Evolutionary conservation across 164 flowering plant species (phyloP).

Genomic region (Malania oleifera): DNA sequence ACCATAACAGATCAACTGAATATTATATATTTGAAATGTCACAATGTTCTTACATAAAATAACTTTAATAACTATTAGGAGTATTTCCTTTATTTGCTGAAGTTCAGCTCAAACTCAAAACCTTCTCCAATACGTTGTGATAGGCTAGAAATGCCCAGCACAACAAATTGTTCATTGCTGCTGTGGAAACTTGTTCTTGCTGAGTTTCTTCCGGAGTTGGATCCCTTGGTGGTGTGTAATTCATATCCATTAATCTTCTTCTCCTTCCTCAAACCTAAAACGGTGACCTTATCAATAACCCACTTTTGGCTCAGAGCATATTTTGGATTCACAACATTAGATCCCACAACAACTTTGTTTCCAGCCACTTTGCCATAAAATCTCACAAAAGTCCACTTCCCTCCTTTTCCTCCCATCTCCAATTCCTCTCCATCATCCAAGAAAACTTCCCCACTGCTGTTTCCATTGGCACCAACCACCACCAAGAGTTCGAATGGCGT

Average conservation of each 20-base stretch:
- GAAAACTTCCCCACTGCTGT: conserved; percentile 54
- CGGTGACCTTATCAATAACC: conserved; percentile 45
- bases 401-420: conserved; percentile 49
- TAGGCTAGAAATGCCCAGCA: conserved; percentile 27
- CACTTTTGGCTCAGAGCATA: conserved; percentile 49
- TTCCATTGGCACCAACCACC: conserved; percentile 25
- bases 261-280: conserved; percentile 41
- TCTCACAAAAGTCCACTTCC: conserved; percentile 49
- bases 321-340: conserved; percentile 43
- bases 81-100: too few relatives aligned
- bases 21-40: too few relatives aligned
- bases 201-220: background rate
- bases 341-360: conserved; percentile 25
- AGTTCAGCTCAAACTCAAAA: conserved; percentile 36
- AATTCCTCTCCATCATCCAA: conserved; percentile 70
- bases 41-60: too few relatives aligned
- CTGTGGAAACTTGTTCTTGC: conserved; percentile 8
- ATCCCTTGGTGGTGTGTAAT: background rate
- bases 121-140: conserved; percentile 38
- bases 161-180: conserved; percentile 13
- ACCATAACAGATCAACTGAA: too few relatives aligned
- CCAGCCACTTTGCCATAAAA: conserved; percentile 23
- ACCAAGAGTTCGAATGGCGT: conserved; percentile 58
- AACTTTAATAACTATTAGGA: too few relatives aligned
- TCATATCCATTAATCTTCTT: background rate